Conservation (phyloP, 495 filamentous ascomycete genomes). For the Aspergillus indologenus region DNA sequence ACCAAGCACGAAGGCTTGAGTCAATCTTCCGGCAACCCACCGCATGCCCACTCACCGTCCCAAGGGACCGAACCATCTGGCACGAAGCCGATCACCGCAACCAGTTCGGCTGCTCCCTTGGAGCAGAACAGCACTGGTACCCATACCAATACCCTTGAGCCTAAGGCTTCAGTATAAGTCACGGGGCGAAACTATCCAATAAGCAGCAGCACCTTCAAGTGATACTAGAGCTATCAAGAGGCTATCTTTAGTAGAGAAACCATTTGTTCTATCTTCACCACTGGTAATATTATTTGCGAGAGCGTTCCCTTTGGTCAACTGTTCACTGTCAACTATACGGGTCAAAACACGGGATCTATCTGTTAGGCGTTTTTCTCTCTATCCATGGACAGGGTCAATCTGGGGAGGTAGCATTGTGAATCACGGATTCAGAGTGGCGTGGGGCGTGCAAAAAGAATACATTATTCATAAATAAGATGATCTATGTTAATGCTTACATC, state of each 20-base stretch:
- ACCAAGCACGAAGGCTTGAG: conserved; percentile 1
- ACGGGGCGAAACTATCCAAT: neutral
- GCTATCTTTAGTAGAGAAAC: neutral
- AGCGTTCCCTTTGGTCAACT: conserved; percentile 6
- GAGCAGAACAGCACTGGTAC: neutral
- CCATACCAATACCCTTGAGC: neutral
- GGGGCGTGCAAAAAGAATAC: too few species aligned
- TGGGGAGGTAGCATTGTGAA: neutral
- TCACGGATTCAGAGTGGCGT: neutral
- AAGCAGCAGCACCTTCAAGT: neutral
- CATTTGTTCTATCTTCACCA: neutral
- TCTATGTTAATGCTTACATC: too few species aligned
- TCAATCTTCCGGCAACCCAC: neutral
- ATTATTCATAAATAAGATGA: too few species aligned
- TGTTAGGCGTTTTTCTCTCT: conserved; percentile 9
- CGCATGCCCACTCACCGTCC: neutral
- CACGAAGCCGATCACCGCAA: neutral
- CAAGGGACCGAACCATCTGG: neutral
- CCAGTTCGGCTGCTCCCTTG: neutral
- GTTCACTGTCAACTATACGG: conserved; percentile 3
- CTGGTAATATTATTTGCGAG: conserved; percentile 8
- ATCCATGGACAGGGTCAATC: conserved; percentile 1
- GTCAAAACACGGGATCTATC: conserved; percentile 3
- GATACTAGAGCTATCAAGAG: neutral
- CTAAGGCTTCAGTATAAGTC: neutral